These are phyloP conservation scores for Ogataea henricii DNA, from an alignment of 805 yeast genomes.

Conservation along the genomic window DNA sequence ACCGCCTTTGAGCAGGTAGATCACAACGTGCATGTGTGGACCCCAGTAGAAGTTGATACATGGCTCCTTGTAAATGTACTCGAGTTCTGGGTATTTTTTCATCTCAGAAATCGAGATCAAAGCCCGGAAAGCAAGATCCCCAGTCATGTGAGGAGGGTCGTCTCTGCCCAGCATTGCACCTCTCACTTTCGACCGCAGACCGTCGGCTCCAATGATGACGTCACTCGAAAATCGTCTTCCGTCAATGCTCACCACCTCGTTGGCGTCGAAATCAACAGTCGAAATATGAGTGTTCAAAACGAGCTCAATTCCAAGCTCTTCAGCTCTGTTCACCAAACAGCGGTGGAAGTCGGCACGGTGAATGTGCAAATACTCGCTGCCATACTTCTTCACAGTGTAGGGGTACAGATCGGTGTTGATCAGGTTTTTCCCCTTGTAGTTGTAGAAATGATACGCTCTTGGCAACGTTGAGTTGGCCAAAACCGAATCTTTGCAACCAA, in stretches of 20 bases:
- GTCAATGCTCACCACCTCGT: slow-evolving; percentile 13
- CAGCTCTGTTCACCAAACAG: slow-evolving; percentile 13
- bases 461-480: slow-evolving; percentile 15
- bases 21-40: slow-evolving; percentile 20
- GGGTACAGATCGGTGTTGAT: slow-evolving; percentile 15
- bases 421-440: slow-evolving; percentile 17
- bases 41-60: slow-evolving; percentile 22
- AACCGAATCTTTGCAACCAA: slow-evolving; percentile 14
- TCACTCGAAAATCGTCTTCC: slow-evolving; percentile 14
- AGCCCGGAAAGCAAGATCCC: slow-evolving; percentile 21
- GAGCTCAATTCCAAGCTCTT: slow-evolving; percentile 11
- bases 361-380: slow-evolving; percentile 18
- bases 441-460: slow-evolving; percentile 13
- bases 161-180: slow-evolving; percentile 8
- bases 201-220: slow-evolving; percentile 23
- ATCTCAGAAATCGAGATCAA: slow-evolving; percentile 17
- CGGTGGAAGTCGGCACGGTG: slow-evolving; percentile 21
- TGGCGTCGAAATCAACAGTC: slow-evolving; percentile 10
- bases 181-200: slow-evolving; percentile 17
- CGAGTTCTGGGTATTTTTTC: slow-evolving; percentile 17
- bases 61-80: slow-evolving; percentile 17
- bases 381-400: slow-evolving; percentile 15
- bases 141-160: slow-evolving; percentile 12
- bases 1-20: slow-evolving; percentile 20
- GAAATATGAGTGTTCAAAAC: slow-evolving; percentile 13